A percentile compares a stretch with the other conserved stretches of the same genome.
Conservation (phyloP, 2,329 filamentous ascomycete genomes). For the Calonectria pteridis region DNA sequence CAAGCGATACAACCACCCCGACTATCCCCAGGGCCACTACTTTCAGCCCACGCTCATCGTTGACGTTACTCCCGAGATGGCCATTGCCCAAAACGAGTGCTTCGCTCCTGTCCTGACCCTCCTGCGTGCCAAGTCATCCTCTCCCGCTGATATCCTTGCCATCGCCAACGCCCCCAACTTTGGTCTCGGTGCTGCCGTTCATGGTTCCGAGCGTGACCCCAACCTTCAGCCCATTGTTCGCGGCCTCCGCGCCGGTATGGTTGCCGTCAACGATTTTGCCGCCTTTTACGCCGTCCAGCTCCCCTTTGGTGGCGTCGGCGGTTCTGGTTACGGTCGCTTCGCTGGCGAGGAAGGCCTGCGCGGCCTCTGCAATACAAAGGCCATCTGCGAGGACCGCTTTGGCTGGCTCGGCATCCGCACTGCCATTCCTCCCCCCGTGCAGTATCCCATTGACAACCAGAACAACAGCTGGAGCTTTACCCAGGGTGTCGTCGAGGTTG, state of each 20-base stretch:
- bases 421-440: constrained; percentile 81
- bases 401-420: constrained; percentile 75
- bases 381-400: constrained; percentile 82
- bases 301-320: constrained; percentile 91
- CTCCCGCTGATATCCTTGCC: constrained; percentile 72
- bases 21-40: constrained; percentile 85
- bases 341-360: constrained; percentile 90
- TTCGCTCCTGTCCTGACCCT: constrained; percentile 93
- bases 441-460: constrained; percentile 82
- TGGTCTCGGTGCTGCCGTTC: constrained; percentile 90
- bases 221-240: constrained; percentile 74
- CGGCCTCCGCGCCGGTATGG: constrained; percentile 86
- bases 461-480: constrained; percentile 74
- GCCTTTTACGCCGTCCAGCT: constrained; percentile 94
- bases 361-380: constrained; percentile 88
- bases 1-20: constrained; percentile 76
- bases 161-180: constrained; percentile 89
- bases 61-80: constrained; percentile 89
- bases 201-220: constrained; percentile 74
- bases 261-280: constrained; percentile 95
- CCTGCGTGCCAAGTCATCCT: constrained; percentile 77
- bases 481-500: constrained; percentile 70
- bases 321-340: constrained; percentile 93
- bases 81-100: constrained; percentile 89
- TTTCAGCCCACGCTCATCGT: constrained; percentile 91